Base-by-base conservation (phyloP, 2,329 filamentous ascomycete species). In the Thielaviopsis populi region DNA sequence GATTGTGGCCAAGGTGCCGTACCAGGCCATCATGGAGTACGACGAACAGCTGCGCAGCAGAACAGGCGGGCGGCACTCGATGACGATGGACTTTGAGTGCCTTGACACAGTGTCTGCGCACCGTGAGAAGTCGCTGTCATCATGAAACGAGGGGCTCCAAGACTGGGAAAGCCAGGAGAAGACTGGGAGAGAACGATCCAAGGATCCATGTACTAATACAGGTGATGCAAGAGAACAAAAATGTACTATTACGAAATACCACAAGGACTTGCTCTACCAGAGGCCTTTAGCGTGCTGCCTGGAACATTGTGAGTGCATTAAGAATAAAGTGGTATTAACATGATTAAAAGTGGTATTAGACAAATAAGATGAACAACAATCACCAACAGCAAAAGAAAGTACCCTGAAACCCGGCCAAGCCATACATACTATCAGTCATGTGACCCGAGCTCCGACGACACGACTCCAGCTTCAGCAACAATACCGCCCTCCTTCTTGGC, bases 11-110 rank as follows among this genome's bases (percentile, higher is more conserved):
- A 84, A 88, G 70, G 92, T 97, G 33, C 94, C 94, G 40, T 79
- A 97, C 69, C 95, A 94, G 75, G 92, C 97, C 74, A 96, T 97
- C 89, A 86, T 97, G 42, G 89, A 92, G 50, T 99, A 97, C 73
- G 78, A 97, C 69, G 89, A 90, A 72, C 89, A 95, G 71, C 75
- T 99, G 68, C 80, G 94, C 62, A 91, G 89, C 74, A 80, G 96
- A 77, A 99, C 92, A 2, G 88, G 87, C 2, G 94, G 94, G 0
- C 80, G 94, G 1, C 82, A 84, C 70, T 77, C 79, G 4, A 75
- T 84, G 71, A 81, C 79, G 1, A 80, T 84, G 80, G 75, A 79
- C 3, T 78, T 83, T 69, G 80, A 82, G 67, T 80, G 77, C 6
- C 83, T 83, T 68, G 80, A 82, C 61, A 73, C 75, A 61, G 80